Evolutionary conservation across 345 rosid species (phyloP).

Genomic region (Lagerstroemia speciosa): DNA sequence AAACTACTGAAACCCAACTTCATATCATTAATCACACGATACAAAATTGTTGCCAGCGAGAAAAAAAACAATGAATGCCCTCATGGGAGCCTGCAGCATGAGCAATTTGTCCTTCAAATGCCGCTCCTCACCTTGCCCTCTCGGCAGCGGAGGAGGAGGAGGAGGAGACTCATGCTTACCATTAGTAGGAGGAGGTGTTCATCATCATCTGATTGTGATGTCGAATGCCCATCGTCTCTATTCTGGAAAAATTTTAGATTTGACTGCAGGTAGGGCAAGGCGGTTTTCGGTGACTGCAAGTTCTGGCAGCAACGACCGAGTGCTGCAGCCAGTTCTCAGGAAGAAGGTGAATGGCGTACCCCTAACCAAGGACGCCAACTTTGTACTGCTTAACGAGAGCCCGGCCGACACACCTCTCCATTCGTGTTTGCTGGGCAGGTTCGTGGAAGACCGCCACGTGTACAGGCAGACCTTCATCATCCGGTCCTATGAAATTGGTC

Average conservation of each 20-base stretch:
- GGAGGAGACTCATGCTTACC: neutral
- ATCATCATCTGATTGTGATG: no score
- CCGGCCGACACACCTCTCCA: constrained; percentile 14
- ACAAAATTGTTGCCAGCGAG: no score
- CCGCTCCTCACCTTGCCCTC: neutral
- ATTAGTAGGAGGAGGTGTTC: no score
- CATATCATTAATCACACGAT: no score
- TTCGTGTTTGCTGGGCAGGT: constrained; percentile 36
- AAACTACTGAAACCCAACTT: neutral
- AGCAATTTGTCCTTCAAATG: neutral
- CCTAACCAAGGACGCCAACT: neutral
- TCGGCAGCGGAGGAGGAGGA: neutral
- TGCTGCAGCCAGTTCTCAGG: constrained; percentile 4
- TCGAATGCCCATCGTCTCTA: neutral
- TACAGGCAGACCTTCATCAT: constrained; percentile 50
- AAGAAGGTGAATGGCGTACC: constrained; percentile 22
- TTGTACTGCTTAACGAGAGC: neutral
- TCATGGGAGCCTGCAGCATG: neutral
- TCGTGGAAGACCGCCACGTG: constrained; percentile 41
- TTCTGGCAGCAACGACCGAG: constrained; percentile 2
- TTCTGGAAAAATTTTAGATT: no score
- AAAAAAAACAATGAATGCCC: neutral
- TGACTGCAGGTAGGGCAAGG: neutral
- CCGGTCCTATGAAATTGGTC: constrained; percentile 63
- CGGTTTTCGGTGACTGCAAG: constrained; percentile 1